Evolutionary conservation across 805 yeast genomes (phyloP).

Genomic region (Monosporozyma servazzii): DNA sequence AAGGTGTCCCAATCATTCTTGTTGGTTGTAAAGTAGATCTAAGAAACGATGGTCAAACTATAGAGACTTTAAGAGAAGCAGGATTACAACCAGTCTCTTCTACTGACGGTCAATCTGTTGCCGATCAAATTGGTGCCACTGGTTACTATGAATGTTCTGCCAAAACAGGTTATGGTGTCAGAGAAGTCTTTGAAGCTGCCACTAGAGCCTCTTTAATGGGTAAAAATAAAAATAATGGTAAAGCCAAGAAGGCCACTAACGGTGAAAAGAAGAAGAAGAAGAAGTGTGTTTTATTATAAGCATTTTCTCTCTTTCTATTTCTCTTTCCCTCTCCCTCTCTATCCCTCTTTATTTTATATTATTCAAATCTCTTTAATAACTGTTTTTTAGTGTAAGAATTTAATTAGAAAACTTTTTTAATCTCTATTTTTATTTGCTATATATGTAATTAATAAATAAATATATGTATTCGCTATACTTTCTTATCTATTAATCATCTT

Average conservation of each 20-base stretch:
- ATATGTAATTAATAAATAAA: too few species aligned
- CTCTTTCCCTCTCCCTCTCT: not conserved
- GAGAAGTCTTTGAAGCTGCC: constrained; percentile 87
- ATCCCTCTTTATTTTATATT: not conserved
- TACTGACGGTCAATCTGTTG: constrained; percentile 54
- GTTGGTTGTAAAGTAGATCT: constrained; percentile 89
- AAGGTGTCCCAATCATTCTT: constrained; percentile 82
- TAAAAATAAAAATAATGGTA: constrained; percentile 27
- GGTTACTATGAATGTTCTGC: constrained; percentile 80
- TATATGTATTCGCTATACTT: not conserved
- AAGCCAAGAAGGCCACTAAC: constrained; percentile 14
- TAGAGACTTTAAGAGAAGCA: constrained; percentile 50
- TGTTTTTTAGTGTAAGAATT: not conserved
- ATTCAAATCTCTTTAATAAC: not conserved
- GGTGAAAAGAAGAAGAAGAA: constrained; percentile 20
- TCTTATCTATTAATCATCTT: not conserved
- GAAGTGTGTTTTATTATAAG: constrained; percentile 42
- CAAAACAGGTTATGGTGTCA: constrained; percentile 86
- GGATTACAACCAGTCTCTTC: constrained; percentile 27
- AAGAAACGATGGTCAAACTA: constrained; percentile 70
- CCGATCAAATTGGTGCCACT: constrained; percentile 70
- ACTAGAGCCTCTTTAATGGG: constrained; percentile 68
- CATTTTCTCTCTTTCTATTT: not conserved
- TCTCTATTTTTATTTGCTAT: too few species aligned
- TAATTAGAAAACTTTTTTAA: too few species aligned